Evolutionary conservation across 345 rosid species (phyloP), one percentile per base, ranked within the genome.

Genomic region (Noccaea bulbosa): DNA sequence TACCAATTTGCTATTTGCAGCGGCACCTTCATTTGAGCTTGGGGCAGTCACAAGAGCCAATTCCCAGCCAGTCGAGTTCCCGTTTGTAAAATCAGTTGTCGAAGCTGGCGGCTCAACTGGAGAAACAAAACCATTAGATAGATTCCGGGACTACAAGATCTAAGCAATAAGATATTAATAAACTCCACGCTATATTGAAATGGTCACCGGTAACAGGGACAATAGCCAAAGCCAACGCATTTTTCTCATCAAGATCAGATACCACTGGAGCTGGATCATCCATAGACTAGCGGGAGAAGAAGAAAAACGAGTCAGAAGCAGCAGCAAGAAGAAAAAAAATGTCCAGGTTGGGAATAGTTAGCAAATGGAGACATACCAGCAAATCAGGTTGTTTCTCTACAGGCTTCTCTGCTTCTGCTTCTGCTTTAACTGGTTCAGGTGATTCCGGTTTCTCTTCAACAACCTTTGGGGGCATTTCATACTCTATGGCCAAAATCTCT

Each of bases 151-250:
- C 30, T 12, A 27, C 11, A 17, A 22, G 35, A 24, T 2, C 34
- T 27, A 27, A 20, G 40, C 33, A 50, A 40, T 4, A 7, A 43
- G 4, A 47, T 3, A 73, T 3, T 38, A 39, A 65, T 20, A 54
- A 20, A 6, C 39, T 46, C 38, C 22, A 38, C 49, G 51, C 16
- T 27, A 40, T 17, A 4, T 16, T n/a, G 49, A 59, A 71, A 7
- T 53, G 58, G 84, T 72, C 80, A 94, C 99, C 87, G 8, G 1
- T 62, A 77, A 81, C 87, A 14, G 99, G 90, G 71, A 94, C 88
- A 72, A 91, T 91, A 44, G 99, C 97, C 84, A 94, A 80, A 72
- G 97, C 96, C 78, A 89, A 75, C 47, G 97, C 89, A 86, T 88
- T 94, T 80, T 85, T 91, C 75, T 91, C 89, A 43, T 91, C 89